Percentiles rank a stretch among this genome's conserved stretches.
Evolutionary conservation across 129 eudicot genomes (phyloP).

Genomic region (Lonicera japonica): DNA sequence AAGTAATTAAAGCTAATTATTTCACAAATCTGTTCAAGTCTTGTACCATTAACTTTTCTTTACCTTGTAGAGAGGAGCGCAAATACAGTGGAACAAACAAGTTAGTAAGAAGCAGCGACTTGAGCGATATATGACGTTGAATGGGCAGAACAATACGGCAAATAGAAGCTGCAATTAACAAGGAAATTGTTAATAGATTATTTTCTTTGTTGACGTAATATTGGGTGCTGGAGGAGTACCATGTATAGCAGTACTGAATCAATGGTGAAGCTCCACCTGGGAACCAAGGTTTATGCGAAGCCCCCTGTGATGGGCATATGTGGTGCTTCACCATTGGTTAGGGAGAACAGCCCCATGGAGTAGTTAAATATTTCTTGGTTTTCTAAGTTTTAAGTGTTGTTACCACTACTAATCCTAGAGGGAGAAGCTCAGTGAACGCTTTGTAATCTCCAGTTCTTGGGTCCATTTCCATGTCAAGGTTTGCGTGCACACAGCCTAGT

Average conservation of each 20-base stretch:
- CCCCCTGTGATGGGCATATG: too few species aligned
- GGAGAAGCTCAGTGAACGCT: conserved; percentile 12
- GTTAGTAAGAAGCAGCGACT: conserved; percentile 15
- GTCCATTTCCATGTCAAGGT: conserved; percentile 28
- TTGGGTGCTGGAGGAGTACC: too few species aligned
- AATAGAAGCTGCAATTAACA: conserved; percentile 8
- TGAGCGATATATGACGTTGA: conserved; percentile 17
- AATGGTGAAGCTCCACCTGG: too few species aligned
- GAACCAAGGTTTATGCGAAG: too few species aligned
- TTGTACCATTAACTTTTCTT: not conserved
- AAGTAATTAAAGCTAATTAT: not conserved
- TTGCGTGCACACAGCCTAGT: conserved; percentile 28
- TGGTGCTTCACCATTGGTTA: too few species aligned
- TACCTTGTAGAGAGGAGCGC: conserved; percentile 20
- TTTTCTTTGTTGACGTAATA: not conserved
- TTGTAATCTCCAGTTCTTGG: conserved; percentile 4
- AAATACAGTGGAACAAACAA: conserved; percentile 9
- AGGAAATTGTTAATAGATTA: not conserved
- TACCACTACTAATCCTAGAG: conserved; percentile 12
- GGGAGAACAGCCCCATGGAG: too few species aligned
- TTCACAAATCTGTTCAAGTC: not conserved
- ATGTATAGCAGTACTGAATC: too few species aligned
- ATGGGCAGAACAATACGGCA: conserved; percentile 10
- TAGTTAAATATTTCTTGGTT: too few species aligned
- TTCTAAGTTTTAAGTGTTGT: not conserved